Evolutionary conservation across 208 protist genomes (phyloP).

Genomic region (Leishmania tarentolae): DNA sequence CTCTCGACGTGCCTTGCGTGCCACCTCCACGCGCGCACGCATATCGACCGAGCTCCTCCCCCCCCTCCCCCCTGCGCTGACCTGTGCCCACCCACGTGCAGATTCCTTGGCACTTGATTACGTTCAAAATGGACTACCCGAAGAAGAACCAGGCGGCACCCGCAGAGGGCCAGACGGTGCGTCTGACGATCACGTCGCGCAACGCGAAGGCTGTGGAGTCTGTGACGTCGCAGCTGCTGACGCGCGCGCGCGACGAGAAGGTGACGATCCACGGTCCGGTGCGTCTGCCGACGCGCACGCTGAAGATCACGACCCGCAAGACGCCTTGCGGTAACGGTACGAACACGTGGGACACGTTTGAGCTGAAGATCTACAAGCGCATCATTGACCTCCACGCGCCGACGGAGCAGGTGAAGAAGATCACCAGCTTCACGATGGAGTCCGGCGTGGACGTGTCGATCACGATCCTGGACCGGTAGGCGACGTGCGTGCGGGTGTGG

Average conservation of each 20-base stretch:
- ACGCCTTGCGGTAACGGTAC: conserved; percentile 99
- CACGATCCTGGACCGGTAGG: conserved; percentile 67
- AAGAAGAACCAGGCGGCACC: conserved; percentile 71
- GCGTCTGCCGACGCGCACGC: conserved; percentile 98
- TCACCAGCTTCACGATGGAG: conserved; percentile 91
- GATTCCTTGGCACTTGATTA: conserved; percentile 64
- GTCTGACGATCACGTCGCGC: conserved; percentile 97
- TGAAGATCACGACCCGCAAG: conserved; percentile 98
- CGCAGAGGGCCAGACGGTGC: conserved; percentile 89
- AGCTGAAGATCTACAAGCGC: conserved; percentile 99
- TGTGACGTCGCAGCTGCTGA: conserved; percentile 95
- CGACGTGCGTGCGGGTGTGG: not conserved
- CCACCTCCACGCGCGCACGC: not conserved
- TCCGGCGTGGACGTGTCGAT: conserved; percentile 89
- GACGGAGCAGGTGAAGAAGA: conserved; percentile 89
- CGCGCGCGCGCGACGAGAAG: conserved; percentile 94
- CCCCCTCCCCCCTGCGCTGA: conserved; percentile 1
- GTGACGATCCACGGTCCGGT: conserved; percentile 97
- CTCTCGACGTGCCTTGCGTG: not conserved
- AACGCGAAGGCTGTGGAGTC: conserved; percentile 98
- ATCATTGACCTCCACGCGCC: conserved; percentile 97
- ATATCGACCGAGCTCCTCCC: not conserved
- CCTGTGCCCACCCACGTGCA: not conserved
- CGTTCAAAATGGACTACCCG: conserved; percentile 79
- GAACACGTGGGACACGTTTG: conserved; percentile 99